Conservation (phyloP, 306 rosid genomes). For the Acacia crassicarpa region DNA sequence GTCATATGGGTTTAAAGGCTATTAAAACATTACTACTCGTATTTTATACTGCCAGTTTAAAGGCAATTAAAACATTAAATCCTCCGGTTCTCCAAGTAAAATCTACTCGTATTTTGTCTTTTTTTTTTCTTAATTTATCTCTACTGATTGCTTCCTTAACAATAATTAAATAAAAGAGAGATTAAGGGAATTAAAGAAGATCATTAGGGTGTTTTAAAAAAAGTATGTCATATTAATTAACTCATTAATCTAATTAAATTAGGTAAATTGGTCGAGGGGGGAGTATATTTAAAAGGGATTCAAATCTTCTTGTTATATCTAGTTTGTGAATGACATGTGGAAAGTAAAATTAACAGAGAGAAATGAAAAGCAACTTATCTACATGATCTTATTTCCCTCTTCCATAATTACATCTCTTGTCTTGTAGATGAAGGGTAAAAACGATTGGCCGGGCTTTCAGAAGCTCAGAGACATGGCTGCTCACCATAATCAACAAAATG, state of each 20-base stretch:
- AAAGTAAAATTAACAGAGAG: background rate
- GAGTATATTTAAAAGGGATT: conserved; percentile 13
- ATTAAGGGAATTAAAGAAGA: too few relatives aligned
- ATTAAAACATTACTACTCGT: background rate
- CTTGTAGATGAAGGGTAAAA: conserved; percentile 1
- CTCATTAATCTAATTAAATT: too few relatives aligned
- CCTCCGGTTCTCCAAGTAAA: too few relatives aligned
- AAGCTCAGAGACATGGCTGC: conserved; percentile 9
- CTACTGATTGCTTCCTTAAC: too few relatives aligned
- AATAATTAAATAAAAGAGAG: too few relatives aligned
- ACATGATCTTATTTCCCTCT: background rate
- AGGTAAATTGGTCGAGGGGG: too few relatives aligned
- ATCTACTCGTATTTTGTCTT: too few relatives aligned
- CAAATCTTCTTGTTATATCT: conserved; percentile 34
- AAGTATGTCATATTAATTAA: too few relatives aligned
- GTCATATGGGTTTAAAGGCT: background rate
- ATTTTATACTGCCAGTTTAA: too few relatives aligned
- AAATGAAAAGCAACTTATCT: background rate
- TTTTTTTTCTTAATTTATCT: too few relatives aligned
- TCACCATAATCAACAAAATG: conserved; percentile 10
- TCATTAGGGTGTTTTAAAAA: too few relatives aligned
- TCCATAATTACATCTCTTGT: background rate
- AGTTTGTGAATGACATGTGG: conserved; percentile 13
- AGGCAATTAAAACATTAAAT: too few relatives aligned
- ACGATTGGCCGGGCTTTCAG: background rate